These are phyloP conservation scores for Aspergillus bertholletiae DNA, from an alignment of 495 filamentous ascomycete genomes.

Conservation along the genomic window DNA sequence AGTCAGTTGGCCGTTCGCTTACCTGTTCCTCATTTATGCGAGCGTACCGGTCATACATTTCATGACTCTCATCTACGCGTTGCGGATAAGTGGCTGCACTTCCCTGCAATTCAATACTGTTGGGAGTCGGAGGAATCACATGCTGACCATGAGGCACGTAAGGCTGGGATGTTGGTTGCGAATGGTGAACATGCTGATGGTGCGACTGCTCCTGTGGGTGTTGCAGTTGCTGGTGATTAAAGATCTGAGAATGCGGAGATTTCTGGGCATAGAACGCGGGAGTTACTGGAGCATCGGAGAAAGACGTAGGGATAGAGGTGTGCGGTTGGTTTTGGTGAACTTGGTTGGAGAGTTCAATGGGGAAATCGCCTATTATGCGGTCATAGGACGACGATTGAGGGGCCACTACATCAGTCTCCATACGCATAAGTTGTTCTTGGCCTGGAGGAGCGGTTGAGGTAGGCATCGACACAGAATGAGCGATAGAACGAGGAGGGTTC, in stretches of 20 bases:
- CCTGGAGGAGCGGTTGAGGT: constrained; percentile 24
- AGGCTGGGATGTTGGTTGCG: constrained; percentile 41
- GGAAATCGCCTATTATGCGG: constrained; percentile 33
- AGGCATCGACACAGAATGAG: constrained; percentile 29
- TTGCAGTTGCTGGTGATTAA: constrained; percentile 46
- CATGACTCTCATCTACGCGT: constrained; percentile 56
- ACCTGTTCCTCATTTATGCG: constrained; percentile 80
- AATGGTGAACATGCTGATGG: constrained; percentile 30
- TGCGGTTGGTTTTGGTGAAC: constrained; percentile 24
- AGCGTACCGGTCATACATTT: constrained; percentile 69
- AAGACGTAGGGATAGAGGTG: constrained; percentile 20
- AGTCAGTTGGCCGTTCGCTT: constrained; percentile 24
- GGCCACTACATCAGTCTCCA: constrained; percentile 25
- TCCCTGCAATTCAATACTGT: constrained; percentile 84
- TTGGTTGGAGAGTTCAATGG: constrained; percentile 32
- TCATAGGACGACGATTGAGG: constrained; percentile 26
- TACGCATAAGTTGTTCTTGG: constrained; percentile 22
- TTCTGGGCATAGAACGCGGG: constrained; percentile 40
- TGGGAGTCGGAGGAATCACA: constrained; percentile 87
- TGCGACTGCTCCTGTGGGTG: constrained; percentile 54
- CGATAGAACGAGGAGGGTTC: constrained; percentile 29
- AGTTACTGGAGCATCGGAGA: constrained; percentile 31
- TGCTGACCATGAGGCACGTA: constrained; percentile 48
- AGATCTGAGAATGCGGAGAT: constrained; percentile 20
- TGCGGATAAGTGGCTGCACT: constrained; percentile 60